These are phyloP conservation scores for Xylariales sp. DNA, from an alignment of 2,329 filamentous ascomycete species.

Conservation along the genomic window DNA sequence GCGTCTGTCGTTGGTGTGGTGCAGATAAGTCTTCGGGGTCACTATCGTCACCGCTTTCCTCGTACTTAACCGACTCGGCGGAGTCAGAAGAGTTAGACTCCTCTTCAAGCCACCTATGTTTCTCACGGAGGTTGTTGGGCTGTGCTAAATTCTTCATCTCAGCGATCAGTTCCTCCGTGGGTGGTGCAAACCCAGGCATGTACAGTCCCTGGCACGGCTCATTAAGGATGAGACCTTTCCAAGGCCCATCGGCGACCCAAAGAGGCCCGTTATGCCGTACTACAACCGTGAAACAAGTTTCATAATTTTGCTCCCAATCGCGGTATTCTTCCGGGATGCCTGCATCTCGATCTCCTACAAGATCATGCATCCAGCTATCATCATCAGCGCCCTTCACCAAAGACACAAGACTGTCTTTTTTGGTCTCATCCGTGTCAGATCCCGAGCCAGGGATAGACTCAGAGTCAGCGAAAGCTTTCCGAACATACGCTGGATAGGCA, in stretches of 20 bases:
- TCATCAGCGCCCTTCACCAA: too few relatives aligned
- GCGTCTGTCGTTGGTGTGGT: background rate
- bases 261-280: background rate
- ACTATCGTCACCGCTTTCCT: background rate
- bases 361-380: too few relatives aligned
- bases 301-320: background rate
- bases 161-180: conserved; percentile 13
- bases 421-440: too few relatives aligned
- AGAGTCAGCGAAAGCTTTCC: background rate
- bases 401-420: too few relatives aligned
- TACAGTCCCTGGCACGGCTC: conserved; percentile 16
- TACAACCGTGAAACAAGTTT: background rate
- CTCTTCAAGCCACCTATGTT: too few relatives aligned
- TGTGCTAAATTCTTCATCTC: conserved; percentile 12
- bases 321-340: background rate
- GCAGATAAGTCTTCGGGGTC: too few relatives aligned
- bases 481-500: conserved; percentile 1
- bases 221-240: conserved; percentile 17
- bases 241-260: conserved; percentile 17
- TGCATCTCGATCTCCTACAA: background rate
- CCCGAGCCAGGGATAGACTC: too few relatives aligned
- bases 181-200: conserved; percentile 13
- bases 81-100: too few relatives aligned
- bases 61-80: background rate
- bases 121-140: too few relatives aligned